phyloP scores from a whole-genome alignment of 2,329 filamentous ascomycete genomes.

The Waltergamsia citrina region DNA sequence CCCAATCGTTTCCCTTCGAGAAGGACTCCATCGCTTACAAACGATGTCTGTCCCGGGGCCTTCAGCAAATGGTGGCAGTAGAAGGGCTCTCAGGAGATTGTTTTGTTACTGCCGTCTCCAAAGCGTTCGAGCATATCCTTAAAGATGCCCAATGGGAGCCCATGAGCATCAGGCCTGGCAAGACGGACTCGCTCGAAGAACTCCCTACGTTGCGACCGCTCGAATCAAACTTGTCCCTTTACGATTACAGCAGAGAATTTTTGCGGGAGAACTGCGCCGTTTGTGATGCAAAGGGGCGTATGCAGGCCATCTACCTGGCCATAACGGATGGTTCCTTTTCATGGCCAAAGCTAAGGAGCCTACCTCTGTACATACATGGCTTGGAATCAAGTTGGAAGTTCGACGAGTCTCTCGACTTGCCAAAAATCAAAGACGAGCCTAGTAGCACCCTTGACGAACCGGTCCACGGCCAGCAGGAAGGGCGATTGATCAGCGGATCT shows the following conservation, averaged over 20 bases:
- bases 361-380: slow-evolving; percentile 38
- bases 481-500: too few relatives aligned
- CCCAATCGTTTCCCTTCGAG: slow-evolving; percentile 50
- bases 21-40: slow-evolving; percentile 53
- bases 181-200: slow-evolving; percentile 42
- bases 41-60: slow-evolving; percentile 48
- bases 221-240: slow-evolving; percentile 25
- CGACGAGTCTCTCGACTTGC: slow-evolving; percentile 38
- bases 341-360: slow-evolving; percentile 41
- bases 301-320: slow-evolving; percentile 51
- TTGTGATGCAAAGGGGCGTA: slow-evolving; percentile 40
- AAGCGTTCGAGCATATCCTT: slow-evolving; percentile 39
- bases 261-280: slow-evolving; percentile 46
- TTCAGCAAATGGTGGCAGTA: slow-evolving; percentile 48
- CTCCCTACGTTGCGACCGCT: slow-evolving; percentile 50
- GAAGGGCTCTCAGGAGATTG: slow-evolving; percentile 37
- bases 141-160: slow-evolving; percentile 44
- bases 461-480: slow-evolving; percentile 16
- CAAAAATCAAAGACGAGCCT: slow-evolving; percentile 14
- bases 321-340: slow-evolving; percentile 44
- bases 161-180: slow-evolving; percentile 48
- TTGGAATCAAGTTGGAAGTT: slow-evolving; percentile 46
- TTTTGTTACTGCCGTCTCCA: slow-evolving; percentile 36
- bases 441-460: too few relatives aligned
- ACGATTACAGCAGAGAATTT: slow-evolving; percentile 32